phyloP scores from a whole-genome alignment of 176 grass and related monocot genomes.

The Oryza australiensis region DNA sequence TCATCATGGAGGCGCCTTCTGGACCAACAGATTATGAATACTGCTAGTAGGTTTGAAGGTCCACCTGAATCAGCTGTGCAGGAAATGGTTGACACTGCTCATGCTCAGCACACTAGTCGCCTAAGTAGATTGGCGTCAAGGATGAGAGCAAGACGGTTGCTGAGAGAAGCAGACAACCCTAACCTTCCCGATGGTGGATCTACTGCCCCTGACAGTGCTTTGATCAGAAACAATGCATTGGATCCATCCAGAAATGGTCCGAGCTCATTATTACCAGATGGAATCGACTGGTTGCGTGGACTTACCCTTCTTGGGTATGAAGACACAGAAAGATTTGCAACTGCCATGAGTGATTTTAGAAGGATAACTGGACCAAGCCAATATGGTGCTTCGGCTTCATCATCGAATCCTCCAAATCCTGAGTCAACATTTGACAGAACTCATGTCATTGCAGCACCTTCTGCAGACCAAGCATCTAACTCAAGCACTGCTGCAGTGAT shows the following conservation, averaged over 20 bases:
- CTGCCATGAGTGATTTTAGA: constrained; percentile 64
- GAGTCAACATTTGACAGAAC: constrained; percentile 37
- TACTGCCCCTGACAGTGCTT: constrained; percentile 33
- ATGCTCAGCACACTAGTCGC: constrained; percentile 45
- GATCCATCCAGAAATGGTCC: constrained; percentile 46
- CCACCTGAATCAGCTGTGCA: constrained; percentile 50
- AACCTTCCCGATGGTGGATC: constrained; percentile 36
- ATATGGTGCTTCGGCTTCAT: constrained; percentile 63
- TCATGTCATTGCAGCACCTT: constrained; percentile 53
- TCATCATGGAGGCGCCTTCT: constrained; percentile 75
- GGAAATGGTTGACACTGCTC: constrained; percentile 62
- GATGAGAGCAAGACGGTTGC: constrained; percentile 62
- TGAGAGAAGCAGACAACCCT: constrained; percentile 47
- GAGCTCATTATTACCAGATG: constrained; percentile 52
- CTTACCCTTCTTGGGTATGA: constrained; percentile 67
- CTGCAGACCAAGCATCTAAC: constrained; percentile 77
- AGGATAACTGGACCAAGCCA: constrained; percentile 63
- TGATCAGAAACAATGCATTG: constrained; percentile 43
- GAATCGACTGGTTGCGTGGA: constrained; percentile 69
- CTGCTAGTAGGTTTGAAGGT: constrained; percentile 49
- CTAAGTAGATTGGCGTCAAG: constrained; percentile 51
- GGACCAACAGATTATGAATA: constrained; percentile 70
- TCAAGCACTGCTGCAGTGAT: constrained; percentile 89
- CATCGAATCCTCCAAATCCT: constrained; percentile 52
- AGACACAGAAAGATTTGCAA: constrained; percentile 68